Evolutionary conservation across 176 grass and related monocot genomes (phyloP).

Genomic region (Coix lacrymajobi): DNA sequence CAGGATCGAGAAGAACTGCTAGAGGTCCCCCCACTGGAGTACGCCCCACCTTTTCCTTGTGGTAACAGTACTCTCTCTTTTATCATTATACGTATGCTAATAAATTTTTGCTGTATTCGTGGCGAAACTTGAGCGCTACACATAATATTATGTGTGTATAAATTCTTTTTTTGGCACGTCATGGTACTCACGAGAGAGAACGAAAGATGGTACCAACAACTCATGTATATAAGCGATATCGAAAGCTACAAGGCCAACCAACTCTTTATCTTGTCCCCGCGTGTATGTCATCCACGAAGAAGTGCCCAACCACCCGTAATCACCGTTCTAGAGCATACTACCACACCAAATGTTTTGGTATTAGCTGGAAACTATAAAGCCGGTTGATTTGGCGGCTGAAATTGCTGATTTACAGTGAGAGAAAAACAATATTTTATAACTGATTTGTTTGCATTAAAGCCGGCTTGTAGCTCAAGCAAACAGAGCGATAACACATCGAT

Average conservation of each 20-base stretch:
- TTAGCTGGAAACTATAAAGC: too few species aligned
- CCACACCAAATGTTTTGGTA: neutral
- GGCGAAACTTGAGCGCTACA: neutral
- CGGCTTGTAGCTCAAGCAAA: too few species aligned
- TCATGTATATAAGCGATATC: neutral
- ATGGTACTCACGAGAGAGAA: neutral
- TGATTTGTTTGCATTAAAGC: too few species aligned
- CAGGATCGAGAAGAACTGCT: conserved; percentile 18
- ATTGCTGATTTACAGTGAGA: too few species aligned
- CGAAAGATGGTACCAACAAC: neutral
- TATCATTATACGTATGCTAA: too few species aligned
- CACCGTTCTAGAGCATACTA: neutral
- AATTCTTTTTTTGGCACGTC: neutral
- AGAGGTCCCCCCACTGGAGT: neutral
- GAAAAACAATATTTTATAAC: too few species aligned
- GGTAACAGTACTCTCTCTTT: neutral
- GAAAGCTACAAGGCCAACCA: conserved; percentile 2
- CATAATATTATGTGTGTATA: neutral
- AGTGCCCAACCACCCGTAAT: neutral
- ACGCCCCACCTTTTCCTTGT: neutral
- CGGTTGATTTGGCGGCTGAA: too few species aligned
- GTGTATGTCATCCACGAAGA: neutral
- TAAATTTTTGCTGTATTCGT: too few species aligned
- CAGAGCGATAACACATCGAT: too few species aligned
- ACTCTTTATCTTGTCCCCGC: neutral